A percentile compares a stretch with the other conserved stretches of the same genome.
phyloP scores from a whole-genome alignment of 2,329 filamentous ascomycete genomes.

The Trichophyton simii region DNA sequence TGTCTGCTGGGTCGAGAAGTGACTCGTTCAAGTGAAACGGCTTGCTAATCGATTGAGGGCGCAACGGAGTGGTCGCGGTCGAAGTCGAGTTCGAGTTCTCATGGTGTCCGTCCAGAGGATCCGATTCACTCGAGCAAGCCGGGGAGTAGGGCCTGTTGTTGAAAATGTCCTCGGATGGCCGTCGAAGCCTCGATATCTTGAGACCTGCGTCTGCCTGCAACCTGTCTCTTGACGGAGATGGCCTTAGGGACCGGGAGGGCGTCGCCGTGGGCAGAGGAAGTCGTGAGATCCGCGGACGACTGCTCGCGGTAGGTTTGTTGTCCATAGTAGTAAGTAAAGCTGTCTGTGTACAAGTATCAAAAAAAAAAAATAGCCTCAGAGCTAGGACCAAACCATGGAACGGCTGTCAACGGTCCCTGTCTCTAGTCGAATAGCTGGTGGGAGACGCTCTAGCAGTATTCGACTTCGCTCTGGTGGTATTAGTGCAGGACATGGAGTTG shows the following conservation, averaged over 20 bases:
- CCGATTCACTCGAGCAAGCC: constrained; percentile 12
- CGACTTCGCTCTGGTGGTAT: neutral
- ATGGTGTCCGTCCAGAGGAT: neutral
- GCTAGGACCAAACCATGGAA: neutral
- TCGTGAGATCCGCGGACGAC: constrained; percentile 41
- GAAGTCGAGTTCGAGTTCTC: neutral
- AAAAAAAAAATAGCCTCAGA: neutral
- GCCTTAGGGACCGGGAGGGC: constrained; percentile 30
- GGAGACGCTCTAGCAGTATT: neutral
- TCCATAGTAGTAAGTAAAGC: constrained; percentile 20
- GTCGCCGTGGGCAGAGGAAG: constrained; percentile 37
- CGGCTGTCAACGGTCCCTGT: neutral
- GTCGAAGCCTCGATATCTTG: constrained; percentile 25
- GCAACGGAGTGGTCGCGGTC: neutral
- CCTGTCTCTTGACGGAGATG: constrained; percentile 38
- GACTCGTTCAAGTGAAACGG: constrained; percentile 10
- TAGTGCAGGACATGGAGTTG: neutral
- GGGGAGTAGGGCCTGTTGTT: constrained; percentile 25
- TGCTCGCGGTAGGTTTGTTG: constrained; percentile 22
- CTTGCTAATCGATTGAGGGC: neutral
- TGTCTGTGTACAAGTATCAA: neutral
- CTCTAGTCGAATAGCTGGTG: neutral
- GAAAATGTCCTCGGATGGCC: constrained; percentile 29
- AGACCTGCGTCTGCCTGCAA: constrained; percentile 31
- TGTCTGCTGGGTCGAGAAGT: constrained; percentile 16